phyloP scores from a whole-genome alignment of 352 stramenopile species.

The Phytophthora pistaciae region DNA sequence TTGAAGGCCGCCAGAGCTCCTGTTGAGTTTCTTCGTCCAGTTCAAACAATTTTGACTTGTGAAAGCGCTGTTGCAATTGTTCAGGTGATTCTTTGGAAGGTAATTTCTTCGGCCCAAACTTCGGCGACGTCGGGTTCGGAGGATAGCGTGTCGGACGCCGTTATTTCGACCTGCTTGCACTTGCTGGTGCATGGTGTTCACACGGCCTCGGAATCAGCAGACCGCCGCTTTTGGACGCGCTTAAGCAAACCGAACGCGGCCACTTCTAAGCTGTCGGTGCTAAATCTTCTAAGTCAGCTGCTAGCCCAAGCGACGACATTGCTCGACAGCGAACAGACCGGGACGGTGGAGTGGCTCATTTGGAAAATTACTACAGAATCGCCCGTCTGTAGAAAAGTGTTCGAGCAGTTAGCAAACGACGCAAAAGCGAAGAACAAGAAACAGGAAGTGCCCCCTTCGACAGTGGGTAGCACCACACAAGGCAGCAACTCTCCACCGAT shows the following conservation, averaged over 20 bases:
- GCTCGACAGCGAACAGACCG: constrained; percentile 80
- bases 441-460: constrained; percentile 9
- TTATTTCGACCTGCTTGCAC: constrained; percentile 86
- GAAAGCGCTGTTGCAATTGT: constrained; percentile 73
- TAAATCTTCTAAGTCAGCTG: constrained; percentile 67
- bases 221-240: constrained; percentile 57
- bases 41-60: constrained; percentile 73
- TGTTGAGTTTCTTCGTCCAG: constrained; percentile 61
- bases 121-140: constrained; percentile 19
- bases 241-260: constrained; percentile 46
- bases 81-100: constrained; percentile 73
- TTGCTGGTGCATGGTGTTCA: constrained; percentile 85
- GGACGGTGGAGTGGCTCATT: constrained; percentile 81
- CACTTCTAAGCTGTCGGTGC: constrained; percentile 54
- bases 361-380: constrained; percentile 65
- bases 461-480: constrained; percentile 3
- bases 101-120: constrained; percentile 41
- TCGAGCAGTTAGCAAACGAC: constrained; percentile 46
- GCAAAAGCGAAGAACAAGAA: constrained; percentile 39
- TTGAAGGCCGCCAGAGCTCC: constrained; percentile 48
- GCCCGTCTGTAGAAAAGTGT: constrained; percentile 42
- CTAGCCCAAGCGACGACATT: constrained; percentile 48
- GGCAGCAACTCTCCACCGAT: constrained; percentile 28
- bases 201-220: constrained; percentile 42
- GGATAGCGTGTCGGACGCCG: constrained; percentile 76